Conservation (phyloP, 2,329 filamentous ascomycete genomes). For the Tolypocladium endophyticum region DNA sequence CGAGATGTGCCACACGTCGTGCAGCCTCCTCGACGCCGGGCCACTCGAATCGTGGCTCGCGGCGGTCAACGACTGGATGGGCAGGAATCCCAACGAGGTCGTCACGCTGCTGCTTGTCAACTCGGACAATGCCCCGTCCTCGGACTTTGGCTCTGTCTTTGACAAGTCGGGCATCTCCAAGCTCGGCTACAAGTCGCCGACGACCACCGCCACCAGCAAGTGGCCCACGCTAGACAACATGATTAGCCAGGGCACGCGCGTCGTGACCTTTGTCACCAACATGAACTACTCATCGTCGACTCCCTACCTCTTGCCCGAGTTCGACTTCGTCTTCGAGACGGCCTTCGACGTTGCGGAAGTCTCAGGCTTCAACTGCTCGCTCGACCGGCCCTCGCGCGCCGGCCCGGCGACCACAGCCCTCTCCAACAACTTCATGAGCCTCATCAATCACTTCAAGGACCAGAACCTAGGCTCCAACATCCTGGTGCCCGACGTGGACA, state of each 20-base stretch:
- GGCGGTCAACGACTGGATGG: constrained; percentile 58
- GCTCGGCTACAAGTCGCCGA: constrained; percentile 48
- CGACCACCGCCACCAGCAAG: constrained; percentile 26
- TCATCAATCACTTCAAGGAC: constrained; percentile 78
- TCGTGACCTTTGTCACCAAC: constrained; percentile 60
- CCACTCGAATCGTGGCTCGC: constrained; percentile 52
- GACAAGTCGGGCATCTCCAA: constrained; percentile 47
- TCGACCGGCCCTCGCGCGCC: constrained; percentile 52
- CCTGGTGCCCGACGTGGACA: constrained; percentile 48
- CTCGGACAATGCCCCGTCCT: constrained; percentile 45
- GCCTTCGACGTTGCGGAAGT: constrained; percentile 52
- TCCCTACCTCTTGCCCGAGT: constrained; percentile 54
- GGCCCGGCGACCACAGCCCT: constrained; percentile 41
- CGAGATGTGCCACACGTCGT: constrained; percentile 61
- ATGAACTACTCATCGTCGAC: constrained; percentile 28
- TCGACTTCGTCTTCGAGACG: constrained; percentile 62
- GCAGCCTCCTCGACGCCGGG: constrained; percentile 59
- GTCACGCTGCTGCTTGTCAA: constrained; percentile 68
- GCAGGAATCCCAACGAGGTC: constrained; percentile 60
- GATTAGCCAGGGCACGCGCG: constrained; percentile 52
- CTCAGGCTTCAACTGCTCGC: constrained; percentile 59
- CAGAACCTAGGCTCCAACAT: constrained; percentile 41
- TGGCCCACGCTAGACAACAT: constrained; percentile 67
- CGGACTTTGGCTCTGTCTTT: constrained; percentile 44
- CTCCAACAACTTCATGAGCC: constrained; percentile 49